Base-by-base conservation (phyloP, 192 early-diverging fungal species). In the Linnemannia schmuckeri region DNA sequence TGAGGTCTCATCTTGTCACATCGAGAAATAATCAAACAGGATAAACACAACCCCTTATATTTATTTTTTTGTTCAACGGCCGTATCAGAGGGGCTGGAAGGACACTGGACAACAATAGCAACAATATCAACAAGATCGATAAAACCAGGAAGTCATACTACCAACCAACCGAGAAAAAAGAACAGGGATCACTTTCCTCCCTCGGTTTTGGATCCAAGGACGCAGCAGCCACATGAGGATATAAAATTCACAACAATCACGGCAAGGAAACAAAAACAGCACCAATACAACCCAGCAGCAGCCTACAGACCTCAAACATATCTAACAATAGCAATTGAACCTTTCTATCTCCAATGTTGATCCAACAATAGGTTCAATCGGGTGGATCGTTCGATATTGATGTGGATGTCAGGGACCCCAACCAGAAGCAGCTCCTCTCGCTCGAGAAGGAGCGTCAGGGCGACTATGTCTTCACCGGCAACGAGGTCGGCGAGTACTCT, bases 321-420 rank as follows among this genome's bases (percentile, higher is more conserved):
- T 52, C 66, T 69, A 69, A 69, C n/a, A 0, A 35, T 46, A 3
- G 10, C 13, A 46, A 46, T 13, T 46, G 12, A 46, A 3, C 44
- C 44, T 46, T 13, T 2, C 66, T 18, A 69, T 37, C 27, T 37
- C 20, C 61, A 30, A 30, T 30, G 37, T 24, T 33, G 27, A 69
- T 22, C 66, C 15, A 13, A 72, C 18, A 27, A 27, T 80, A 98
- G 97, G 98, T 98, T 55, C 99, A 99, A 92, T 91, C 93, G 70
- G 99, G 99, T 41, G 99, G 99, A 79, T 93, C 95, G 42, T 99
- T 99, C 89, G 99, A 99, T 87, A 95, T 99, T 46, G 99, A 99
- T 89, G 99, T 96, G 78, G 93, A 94, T 44, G 96, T 98, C 41
- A 93, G 88, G 47, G 96, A 93, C 37, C 97, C 97, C 44, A 90